Evolutionary conservation across 2,329 filamentous ascomycete genomes (phyloP), one percentile per base, ranked within the genome.

Genomic region (Fusarium sp.): DNA sequence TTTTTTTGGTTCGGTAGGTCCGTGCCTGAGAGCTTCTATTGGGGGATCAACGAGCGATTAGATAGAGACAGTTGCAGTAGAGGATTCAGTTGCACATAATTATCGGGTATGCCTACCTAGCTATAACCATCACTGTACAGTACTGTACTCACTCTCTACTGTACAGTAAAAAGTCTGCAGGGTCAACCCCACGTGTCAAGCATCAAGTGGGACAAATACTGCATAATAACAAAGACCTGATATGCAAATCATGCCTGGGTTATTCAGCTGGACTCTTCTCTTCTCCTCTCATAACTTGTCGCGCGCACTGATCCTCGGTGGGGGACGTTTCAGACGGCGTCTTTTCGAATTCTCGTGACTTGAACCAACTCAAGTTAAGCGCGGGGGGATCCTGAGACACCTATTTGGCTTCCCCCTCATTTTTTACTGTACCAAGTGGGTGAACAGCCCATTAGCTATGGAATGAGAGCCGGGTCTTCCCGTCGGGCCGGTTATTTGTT

Each of bases 181-280:
- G 20, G 41, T 41, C 24, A 18, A 22, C 10, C 61, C 68, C 68
- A 70, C 68, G 68, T 71, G 68, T 71, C 64, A 44, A 69, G 40
- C 59, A 54, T 57, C 68, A 69, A 71, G 68, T 71, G 68, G 68
- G 52, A 70, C 66, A 40, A 41, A 32, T 25, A 42, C 25, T 57
- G 67, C 67, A 64, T 49, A 48, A 70, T 62, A 67, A 10, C 49
- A 61, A 40, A 34, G 22, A 48, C 34, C 32, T 52, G 30, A 46
- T 67, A 66, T 66, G 63, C 62, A 67, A 66, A 67, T 68, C 65
- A 68, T 67, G 24, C 41, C 42, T 40, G 32, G 64, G 45, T 53
- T 27, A 46, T 42, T 18, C 46, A 62, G 53, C 62, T 46, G 62
- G 30, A 14, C 25, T 27, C 8, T 11, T 4, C 6, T 29, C 25